phyloP scores from a whole-genome alignment of 176 grass and related monocot species.

The Bonia amplexicaulis region DNA sequence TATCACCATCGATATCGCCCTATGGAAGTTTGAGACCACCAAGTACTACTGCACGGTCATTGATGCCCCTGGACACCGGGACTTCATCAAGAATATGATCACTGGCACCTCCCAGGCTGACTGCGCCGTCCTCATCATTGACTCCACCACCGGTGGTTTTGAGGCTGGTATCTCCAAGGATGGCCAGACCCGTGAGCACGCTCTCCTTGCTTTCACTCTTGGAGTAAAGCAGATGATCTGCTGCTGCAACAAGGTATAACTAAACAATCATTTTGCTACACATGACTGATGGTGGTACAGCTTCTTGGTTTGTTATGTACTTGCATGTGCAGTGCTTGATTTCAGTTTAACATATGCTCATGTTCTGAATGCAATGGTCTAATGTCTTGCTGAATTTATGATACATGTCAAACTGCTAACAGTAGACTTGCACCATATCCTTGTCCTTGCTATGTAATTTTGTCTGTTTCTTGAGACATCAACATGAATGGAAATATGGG shows the following conservation, averaged over 20 bases:
- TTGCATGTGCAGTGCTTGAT: too few species aligned
- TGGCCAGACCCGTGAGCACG: neutral
- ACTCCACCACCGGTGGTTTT: constrained; percentile 89
- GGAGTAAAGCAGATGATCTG: constrained; percentile 89
- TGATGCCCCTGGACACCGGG: constrained; percentile 76
- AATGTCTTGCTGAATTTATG: too few species aligned
- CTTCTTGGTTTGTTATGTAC: too few species aligned
- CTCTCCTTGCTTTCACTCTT: neutral
- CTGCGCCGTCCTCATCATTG: constrained; percentile 75
- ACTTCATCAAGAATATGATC: constrained; percentile 93
- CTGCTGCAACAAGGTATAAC: constrained; percentile 63
- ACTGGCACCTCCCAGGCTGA: constrained; percentile 83
- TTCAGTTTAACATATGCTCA: too few species aligned
- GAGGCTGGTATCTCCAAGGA: constrained; percentile 88
- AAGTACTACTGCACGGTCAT: constrained; percentile 73
- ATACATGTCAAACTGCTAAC: too few species aligned
- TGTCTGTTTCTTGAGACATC: too few species aligned
- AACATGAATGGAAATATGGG: too few species aligned
- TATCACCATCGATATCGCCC: constrained; percentile 70
- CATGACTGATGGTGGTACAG: too few species aligned
- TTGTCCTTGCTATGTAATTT: too few species aligned
- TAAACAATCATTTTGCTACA: too few species aligned
- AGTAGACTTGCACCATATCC: too few species aligned
- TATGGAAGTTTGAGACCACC: constrained; percentile 84
- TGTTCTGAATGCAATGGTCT: too few species aligned